Conservation (phyloP, 768 basidiomycete genomes). For the Cubamyces sp. region DNA sequence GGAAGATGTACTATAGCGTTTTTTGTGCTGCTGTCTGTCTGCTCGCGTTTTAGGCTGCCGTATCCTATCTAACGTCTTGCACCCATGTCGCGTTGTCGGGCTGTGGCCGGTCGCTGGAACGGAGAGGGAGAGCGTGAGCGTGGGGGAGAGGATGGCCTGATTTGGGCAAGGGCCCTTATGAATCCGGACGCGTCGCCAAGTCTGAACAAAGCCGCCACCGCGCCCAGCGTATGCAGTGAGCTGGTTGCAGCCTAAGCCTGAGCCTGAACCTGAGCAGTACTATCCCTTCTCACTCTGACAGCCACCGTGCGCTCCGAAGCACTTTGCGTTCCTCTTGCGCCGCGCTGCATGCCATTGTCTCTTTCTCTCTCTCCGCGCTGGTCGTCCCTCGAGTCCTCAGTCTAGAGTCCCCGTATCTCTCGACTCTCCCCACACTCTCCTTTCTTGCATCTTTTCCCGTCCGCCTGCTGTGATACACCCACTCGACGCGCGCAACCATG, state of each 20-base stretch:
- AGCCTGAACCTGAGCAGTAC: no score
- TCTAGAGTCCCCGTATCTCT: constrained; percentile 23
- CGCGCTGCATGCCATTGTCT: constrained; percentile 12
- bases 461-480: constrained; percentile 27
- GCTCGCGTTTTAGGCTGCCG: background rate
- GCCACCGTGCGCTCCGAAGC: background rate
- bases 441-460: constrained; percentile 33
- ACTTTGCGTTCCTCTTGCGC: constrained; percentile 10
- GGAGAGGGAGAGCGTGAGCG: background rate
- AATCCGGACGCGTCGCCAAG: constrained; percentile 8
- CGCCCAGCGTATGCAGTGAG: background rate
- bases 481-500: constrained; percentile 45
- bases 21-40: background rate
- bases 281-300: background rate
- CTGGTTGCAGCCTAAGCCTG: no score
- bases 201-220: constrained; percentile 1
- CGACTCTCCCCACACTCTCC: constrained; percentile 9
- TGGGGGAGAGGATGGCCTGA: background rate
- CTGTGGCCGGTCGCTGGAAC: background rate
- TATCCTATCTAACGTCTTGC: constrained; percentile 9
- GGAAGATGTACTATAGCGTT: constrained; percentile 24
- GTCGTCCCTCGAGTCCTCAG: constrained; percentile 23
- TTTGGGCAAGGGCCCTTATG: constrained; percentile 6
- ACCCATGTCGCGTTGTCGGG: background rate
- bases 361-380: constrained; percentile 12